phyloP scores from a whole-genome alignment of 2,329 filamentous ascomycete genomes.

The Alternaria metachromatica region DNA sequence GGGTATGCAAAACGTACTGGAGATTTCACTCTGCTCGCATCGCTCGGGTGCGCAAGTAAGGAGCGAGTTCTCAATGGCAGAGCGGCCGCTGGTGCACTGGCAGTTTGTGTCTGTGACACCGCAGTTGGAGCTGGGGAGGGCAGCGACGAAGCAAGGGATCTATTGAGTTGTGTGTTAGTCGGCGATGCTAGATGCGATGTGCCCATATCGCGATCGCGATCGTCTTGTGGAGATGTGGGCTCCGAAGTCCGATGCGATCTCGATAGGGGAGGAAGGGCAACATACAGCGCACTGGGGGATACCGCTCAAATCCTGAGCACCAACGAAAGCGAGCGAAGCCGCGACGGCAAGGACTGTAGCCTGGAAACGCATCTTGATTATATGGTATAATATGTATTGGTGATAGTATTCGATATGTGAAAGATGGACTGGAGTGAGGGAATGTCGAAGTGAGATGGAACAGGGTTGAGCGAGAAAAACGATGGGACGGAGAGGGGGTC shows the following conservation, averaged over 20 bases:
- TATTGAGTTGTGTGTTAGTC: slow-evolving; percentile 20
- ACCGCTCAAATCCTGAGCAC: slow-evolving; percentile 34
- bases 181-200: background rate
- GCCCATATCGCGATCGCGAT: background rate
- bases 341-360: slow-evolving; percentile 31
- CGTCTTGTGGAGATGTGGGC: background rate
- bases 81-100: slow-evolving; percentile 57
- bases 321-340: slow-evolving; percentile 34
- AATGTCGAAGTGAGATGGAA: background rate
- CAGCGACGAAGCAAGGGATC: slow-evolving; percentile 57
- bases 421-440: background rate
- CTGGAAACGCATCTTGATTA: slow-evolving; percentile 41
- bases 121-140: slow-evolving; percentile 58
- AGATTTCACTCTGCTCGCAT: slow-evolving; percentile 48
- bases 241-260: background rate
- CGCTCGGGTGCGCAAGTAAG: slow-evolving; percentile 47
- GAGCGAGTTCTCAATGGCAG: slow-evolving; percentile 49
- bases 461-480: background rate
- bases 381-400: background rate
- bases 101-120: slow-evolving; percentile 56
- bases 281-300: slow-evolving; percentile 47
- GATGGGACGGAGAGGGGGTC: background rate
- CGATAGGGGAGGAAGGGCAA: background rate
- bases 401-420: background rate
- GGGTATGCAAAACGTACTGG: slow-evolving; percentile 42